Evolutionary conservation across 495 filamentous ascomycete species (phyloP).

Genomic region (Alectoria sarmentosa): DNA sequence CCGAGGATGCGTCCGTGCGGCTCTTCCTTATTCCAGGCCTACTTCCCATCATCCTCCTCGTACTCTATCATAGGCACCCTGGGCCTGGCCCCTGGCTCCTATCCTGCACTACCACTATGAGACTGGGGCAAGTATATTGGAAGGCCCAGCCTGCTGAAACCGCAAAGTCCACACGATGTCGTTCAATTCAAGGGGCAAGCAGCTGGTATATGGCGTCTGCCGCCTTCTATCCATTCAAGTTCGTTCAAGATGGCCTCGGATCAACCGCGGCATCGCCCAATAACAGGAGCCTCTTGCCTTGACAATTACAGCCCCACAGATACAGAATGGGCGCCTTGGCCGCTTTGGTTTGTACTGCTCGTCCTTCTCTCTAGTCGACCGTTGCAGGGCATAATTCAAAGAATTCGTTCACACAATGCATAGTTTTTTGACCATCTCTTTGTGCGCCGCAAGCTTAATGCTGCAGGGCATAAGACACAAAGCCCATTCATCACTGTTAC

Average conservation of each 20-base stretch:
- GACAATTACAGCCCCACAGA: neutral
- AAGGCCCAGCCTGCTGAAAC: neutral
- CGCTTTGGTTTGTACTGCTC: neutral
- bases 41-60: neutral
- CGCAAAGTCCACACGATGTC: too few relatives aligned
- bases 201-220: constrained; percentile 30
- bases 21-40: neutral
- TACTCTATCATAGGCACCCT: neutral
- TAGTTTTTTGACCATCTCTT: neutral
- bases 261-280: neutral
- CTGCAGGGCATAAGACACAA: neutral
- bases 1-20: too few relatives aligned
- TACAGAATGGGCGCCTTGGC: neutral
- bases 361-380: neutral
- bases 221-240: neutral
- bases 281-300: neutral
- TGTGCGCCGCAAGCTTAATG: neutral
- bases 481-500: neutral
- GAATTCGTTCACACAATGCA: neutral
- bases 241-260: neutral
- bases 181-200: too few relatives aligned
- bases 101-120: neutral
- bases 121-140: neutral
- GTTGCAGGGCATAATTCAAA: neutral
- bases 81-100: neutral